A percentile compares a stretch with the other conserved stretches of the same genome.
Conservation (phyloP, 495 filamentous ascomycete species). For the Amniculicola lignicola region DNA sequence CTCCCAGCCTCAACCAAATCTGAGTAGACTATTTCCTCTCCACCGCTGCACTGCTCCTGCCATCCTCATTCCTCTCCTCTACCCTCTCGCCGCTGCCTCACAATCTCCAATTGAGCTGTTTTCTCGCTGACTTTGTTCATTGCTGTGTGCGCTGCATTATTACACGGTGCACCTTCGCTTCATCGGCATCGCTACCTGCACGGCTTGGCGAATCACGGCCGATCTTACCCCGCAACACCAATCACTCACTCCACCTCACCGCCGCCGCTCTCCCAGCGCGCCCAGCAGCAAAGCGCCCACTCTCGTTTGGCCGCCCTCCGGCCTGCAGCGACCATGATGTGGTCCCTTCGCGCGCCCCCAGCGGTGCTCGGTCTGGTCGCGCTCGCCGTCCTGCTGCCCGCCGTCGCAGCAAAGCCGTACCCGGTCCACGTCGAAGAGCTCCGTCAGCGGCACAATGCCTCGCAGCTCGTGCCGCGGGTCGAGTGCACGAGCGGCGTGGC, state of each 20-base stretch:
- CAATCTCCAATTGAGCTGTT: too few relatives aligned
- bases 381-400: conserved; percentile 30
- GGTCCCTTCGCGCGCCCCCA: conserved; percentile 27
- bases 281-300: background rate
- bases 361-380: conserved; percentile 37
- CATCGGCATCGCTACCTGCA: background rate
- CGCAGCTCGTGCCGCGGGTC: conserved; percentile 23
- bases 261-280: background rate
- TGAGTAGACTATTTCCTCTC: conserved; percentile 23
- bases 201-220: conserved; percentile 2
- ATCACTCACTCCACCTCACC: background rate
- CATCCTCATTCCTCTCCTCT: background rate
- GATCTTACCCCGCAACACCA: conserved; percentile 17
- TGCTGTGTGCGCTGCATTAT: conserved; percentile 1
- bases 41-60: background rate
- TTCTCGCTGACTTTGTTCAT: conserved; percentile 21
- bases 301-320: background rate
- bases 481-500: conserved; percentile 50
- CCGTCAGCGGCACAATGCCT: conserved; percentile 41
- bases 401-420: conserved; percentile 33
- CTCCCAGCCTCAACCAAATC: conserved; percentile 11
- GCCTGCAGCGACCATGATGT: conserved; percentile 26
- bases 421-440: conserved; percentile 43
- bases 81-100: background rate
- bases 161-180: conserved; percentile 14